Evolutionary conservation across 2,329 filamentous ascomycete genomes (phyloP).

Genomic region (Xylaria sp.): DNA sequence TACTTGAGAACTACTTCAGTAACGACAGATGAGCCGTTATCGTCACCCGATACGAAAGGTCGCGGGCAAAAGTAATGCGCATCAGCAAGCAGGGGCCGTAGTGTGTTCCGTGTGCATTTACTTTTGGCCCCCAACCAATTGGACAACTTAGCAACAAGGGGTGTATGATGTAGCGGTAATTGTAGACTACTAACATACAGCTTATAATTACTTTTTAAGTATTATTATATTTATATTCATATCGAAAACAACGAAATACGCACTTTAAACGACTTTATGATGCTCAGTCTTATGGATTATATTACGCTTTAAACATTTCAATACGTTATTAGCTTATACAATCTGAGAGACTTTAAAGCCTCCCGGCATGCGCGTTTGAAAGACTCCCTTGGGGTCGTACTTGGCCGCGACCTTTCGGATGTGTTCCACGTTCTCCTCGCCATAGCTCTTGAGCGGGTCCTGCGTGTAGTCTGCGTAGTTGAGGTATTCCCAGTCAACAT

Average conservation of each 20-base stretch:
- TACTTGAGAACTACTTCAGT: no score
- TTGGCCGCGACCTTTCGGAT: constrained; percentile 37
- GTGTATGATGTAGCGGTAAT: no score
- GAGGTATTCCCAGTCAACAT: constrained; percentile 40
- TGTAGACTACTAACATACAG: neutral
- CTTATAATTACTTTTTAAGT: neutral
- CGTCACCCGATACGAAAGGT: no score
- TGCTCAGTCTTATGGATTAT: neutral
- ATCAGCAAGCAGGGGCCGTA: no score
- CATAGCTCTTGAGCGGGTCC: constrained; percentile 39
- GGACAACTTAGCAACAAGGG: no score
- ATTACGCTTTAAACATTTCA: neutral
- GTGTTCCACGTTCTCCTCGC: constrained; percentile 35
- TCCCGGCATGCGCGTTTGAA: constrained; percentile 41
- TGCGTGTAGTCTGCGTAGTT: constrained; percentile 42
- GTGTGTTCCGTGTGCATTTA: no score
- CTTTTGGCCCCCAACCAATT: no score
- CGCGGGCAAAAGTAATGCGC: no score
- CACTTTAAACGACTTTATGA: neutral
- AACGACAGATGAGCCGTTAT: no score
- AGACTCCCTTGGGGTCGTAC: constrained; percentile 42
- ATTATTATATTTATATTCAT: neutral
- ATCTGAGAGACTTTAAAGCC: constrained; percentile 41
- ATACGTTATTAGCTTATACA: neutral
- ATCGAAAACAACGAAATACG: neutral